phyloP scores from a whole-genome alignment of 108 stramenopile genomes.

The Skeletonema potamos region DNA sequence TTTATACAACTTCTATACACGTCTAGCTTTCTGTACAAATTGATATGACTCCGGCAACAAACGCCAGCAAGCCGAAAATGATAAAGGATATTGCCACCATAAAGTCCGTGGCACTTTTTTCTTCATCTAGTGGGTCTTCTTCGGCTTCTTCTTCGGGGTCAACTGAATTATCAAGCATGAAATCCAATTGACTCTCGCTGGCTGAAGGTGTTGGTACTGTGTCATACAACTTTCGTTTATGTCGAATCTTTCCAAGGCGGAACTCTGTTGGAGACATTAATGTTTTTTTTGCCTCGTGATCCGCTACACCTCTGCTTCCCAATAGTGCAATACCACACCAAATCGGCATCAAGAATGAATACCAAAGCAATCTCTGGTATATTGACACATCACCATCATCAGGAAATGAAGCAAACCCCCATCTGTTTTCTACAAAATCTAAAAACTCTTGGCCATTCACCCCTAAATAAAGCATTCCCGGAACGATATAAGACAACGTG shows the following conservation, averaged over 20 bases:
- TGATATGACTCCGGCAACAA: conserved; percentile 65
- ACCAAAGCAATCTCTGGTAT: conserved; percentile 49
- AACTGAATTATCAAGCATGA: not conserved
- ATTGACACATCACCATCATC: not conserved
- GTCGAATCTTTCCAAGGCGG: conserved; percentile 67
- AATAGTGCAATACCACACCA: conserved; percentile 63
- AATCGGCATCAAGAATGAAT: conserved; percentile 66
- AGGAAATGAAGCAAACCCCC: conserved; percentile 3
- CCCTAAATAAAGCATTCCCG: conserved; percentile 72
- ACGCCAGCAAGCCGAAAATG: conserved; percentile 65
- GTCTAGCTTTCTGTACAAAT: conserved; percentile 25
- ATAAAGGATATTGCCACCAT: conserved; percentile 65
- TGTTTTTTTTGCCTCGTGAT: conserved; percentile 54
- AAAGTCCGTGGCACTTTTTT: conserved; percentile 49
- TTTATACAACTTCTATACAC: not conserved
- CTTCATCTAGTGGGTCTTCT: conserved; percentile 33
- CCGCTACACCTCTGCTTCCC: conserved; percentile 46
- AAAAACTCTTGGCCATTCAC: conserved; percentile 78
- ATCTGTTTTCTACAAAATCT: conserved; percentile 49
- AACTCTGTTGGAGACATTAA: conserved; percentile 62
- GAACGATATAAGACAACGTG: conserved; percentile 71
- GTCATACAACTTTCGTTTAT: conserved; percentile 3
- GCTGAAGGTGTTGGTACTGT: not conserved
- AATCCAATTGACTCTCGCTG: not conserved
- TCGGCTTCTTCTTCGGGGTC: conserved; percentile 12